A percentile compares a stretch with the other conserved stretches of the same genome.
Conservation (phyloP, 2,329 filamentous ascomycete genomes). For the Aspergillus udagawae region DNA sequence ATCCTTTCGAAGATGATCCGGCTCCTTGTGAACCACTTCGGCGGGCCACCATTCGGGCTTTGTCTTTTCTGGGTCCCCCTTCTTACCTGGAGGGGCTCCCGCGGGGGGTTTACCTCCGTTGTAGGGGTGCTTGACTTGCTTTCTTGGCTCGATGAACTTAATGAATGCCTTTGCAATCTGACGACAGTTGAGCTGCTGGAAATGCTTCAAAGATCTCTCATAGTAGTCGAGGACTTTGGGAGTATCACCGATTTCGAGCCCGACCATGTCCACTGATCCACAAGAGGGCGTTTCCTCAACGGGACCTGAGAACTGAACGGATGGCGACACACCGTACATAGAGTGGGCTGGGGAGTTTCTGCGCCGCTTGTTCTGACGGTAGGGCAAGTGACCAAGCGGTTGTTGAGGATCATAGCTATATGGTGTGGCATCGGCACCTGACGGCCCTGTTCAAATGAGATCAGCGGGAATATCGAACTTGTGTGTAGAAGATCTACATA, state of each 20-base stretch:
- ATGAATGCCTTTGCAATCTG: slow-evolving; percentile 45
- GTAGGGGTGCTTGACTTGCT: slow-evolving; percentile 47
- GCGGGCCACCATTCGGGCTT: slow-evolving; percentile 45
- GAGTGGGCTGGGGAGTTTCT: slow-evolving; percentile 18
- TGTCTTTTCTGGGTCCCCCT: slow-evolving; percentile 41
- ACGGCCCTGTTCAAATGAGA: slow-evolving; percentile 1
- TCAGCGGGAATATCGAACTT: neutral
- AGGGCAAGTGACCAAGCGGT: slow-evolving; percentile 7
- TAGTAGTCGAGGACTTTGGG: slow-evolving; percentile 39
- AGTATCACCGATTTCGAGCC: slow-evolving; percentile 37
- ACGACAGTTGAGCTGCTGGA: slow-evolving; percentile 46
- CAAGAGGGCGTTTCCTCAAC: slow-evolving; percentile 19
- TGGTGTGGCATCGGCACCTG: slow-evolving; percentile 15
- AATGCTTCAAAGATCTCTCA: slow-evolving; percentile 36
- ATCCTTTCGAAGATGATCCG: slow-evolving; percentile 46
- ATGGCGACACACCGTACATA: slow-evolving; percentile 13
- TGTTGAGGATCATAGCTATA: slow-evolving; percentile 10
- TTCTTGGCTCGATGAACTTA: slow-evolving; percentile 45
- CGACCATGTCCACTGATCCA: slow-evolving; percentile 23
- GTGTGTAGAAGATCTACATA: slow-evolving; percentile 15
- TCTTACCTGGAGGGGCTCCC: slow-evolving; percentile 34
- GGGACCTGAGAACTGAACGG: slow-evolving; percentile 20
- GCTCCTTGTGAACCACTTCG: slow-evolving; percentile 46
- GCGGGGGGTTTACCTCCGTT: slow-evolving; percentile 40
- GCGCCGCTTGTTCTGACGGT: slow-evolving; percentile 29